Evolutionary conservation across 129 eudicot genomes (phyloP), one percentile per base, ranked within the genome.

Genomic region (Sambucus nigra): DNA sequence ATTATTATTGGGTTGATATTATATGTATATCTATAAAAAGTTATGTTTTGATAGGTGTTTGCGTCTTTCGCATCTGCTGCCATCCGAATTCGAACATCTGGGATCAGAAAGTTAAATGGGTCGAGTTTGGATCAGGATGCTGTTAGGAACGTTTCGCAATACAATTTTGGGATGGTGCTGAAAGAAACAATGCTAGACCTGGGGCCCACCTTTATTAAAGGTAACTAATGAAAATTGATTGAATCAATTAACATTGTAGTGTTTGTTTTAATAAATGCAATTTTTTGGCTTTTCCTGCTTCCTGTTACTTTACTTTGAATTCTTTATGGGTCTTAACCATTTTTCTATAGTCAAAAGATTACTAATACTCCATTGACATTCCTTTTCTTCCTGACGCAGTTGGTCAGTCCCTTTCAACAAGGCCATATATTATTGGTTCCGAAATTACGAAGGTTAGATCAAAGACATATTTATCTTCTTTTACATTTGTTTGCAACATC

Each of bases 191-290:
- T 92, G 87, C 69, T 92, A 42, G 80, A 72, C 66, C 69, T 92
- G 52, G 99, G 99, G 8, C 99, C 99, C 35, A 82, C 99, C 48
- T 92, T 92, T 65, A 92, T 92, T 55, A 92, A 92, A 83, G 89
- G 99, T 92, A 68, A 40, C 27, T 28, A 0, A 25, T 57, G 27
- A 18, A 49, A 28, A 39, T 4, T 57, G 29, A 32, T 32, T 57
- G 33, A 47, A 38, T 9, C 2, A 17, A 1, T 2, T 39, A 21
- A 25, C n/a, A 17, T 12, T 40, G n/a, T 29, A 55, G 12, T 32
- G 33, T n/a, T 18, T 7, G 35, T 66, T 63, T 29, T 46, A 27
- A 67, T 28, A 22, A 22, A 35, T 35, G 9, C 42, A 44, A 21
- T 17, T 53, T 27, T 33, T 12, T 29, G 19, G 12, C 25, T 60